phyloP scores from a whole-genome alignment of 2,329 filamentous ascomycete species.

The Fusarium multiceps region DNA sequence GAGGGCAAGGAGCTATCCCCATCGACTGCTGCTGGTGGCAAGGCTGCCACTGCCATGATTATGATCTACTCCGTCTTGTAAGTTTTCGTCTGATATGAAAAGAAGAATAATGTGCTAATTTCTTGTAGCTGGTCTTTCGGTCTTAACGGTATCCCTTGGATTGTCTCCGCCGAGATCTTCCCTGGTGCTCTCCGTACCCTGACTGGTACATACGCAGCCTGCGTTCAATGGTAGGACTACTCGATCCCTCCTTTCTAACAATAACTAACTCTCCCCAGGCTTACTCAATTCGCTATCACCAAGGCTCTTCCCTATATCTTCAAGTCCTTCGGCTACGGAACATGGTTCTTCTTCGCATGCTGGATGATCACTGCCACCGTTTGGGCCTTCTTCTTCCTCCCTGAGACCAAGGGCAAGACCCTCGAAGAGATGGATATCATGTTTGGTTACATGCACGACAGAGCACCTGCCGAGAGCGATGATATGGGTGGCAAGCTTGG shows the following conservation, averaged over 20 bases:
- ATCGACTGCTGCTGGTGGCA: slow-evolving; percentile 59
- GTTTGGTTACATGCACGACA: slow-evolving; percentile 45
- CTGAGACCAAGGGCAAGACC: slow-evolving; percentile 66
- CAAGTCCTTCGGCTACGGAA: slow-evolving; percentile 59
- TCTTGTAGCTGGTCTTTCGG: slow-evolving; percentile 55
- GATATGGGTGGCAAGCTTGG: slow-evolving; percentile 30
- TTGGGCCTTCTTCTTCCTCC: slow-evolving; percentile 64
- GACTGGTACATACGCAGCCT: slow-evolving; percentile 55
- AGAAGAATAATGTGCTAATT: not conserved
- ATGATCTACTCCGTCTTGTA: slow-evolving; percentile 67
- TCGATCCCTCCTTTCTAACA: accelerated
- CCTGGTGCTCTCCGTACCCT: slow-evolving; percentile 56
- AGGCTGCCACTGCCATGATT: slow-evolving; percentile 65
- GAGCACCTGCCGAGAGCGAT: slow-evolving; percentile 22
- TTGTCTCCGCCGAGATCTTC: slow-evolving; percentile 59
- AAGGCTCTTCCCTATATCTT: slow-evolving; percentile 60
- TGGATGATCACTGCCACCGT: slow-evolving; percentile 61
- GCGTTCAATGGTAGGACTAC: slow-evolving; percentile 51
- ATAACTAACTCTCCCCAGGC: slow-evolving; percentile 15
- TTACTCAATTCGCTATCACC: slow-evolving; percentile 57
- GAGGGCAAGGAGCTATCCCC: slow-evolving; percentile 56
- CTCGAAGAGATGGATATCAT: slow-evolving; percentile 63
- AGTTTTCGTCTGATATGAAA: slow-evolving; percentile 27
- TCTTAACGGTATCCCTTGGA: slow-evolving; percentile 60
- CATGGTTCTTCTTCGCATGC: slow-evolving; percentile 68